Base-by-base conservation (phyloP, 768 basidiomycete genomes). In the Tulasnella sp. region DNA sequence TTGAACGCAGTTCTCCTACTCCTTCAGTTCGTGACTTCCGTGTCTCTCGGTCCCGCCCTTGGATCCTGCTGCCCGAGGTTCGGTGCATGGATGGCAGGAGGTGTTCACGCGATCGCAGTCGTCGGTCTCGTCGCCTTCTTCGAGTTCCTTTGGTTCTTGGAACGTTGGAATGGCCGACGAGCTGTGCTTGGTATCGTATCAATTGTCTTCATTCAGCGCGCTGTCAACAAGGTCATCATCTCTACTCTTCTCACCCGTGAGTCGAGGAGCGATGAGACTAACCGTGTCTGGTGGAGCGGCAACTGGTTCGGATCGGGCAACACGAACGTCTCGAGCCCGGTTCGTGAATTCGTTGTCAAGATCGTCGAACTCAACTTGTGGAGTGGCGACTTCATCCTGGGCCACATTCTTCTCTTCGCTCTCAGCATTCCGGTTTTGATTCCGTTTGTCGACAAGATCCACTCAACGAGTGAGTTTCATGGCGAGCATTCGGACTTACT, bases 191-290 rank as follows among this genome's bases (percentile, higher is more conserved):
- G 97, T 39, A 88, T 97, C 74, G 93, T 98, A 81, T 88, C 95
- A 6, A 92, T 95, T 79, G 93, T 98, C 79, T 90, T 91, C 78
- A 94, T 99, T 77, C 95, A 99, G 83, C 91, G 97, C 73, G 93
- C 93, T n/a, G 85, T 98, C 79, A 92, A 96, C 89, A 99, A 99
- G 88, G 88, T 95, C 79, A 86, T 98, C 77, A 98, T 99, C 82
- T 88, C 96, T 0, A 92, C 97, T 79, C 95, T 97, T 89, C 87
- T 99, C 61, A 93, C 96, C 57, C 92, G 97, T 80, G 97, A 99
- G 85, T 97, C 98, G 89, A 99, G 99, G 86, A 95, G 98, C 83
- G 97, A 99, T 83, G 96, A 98, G 85, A 96, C 95, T 44, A 99
- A 99, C 85, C 89, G 95, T 35, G 96, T 96, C 10, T 99, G 96